phyloP scores from a whole-genome alignment of 2,329 filamentous ascomycete species.

The Aspergillaceae sp. region DNA sequence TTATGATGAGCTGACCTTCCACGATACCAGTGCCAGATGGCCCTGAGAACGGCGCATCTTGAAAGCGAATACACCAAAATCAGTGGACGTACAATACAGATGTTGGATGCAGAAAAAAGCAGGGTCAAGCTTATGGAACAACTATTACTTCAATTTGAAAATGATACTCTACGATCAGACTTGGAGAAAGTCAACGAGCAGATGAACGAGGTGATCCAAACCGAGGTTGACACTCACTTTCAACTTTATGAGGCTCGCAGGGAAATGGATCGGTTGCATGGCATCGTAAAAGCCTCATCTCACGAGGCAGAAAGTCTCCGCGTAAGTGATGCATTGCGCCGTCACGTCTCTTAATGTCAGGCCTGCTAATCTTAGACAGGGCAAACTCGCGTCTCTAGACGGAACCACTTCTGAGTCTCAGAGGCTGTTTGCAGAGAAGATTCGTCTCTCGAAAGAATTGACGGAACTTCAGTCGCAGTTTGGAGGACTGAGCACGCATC shows the following conservation, averaged over 20 bases:
- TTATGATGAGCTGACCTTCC: constrained; percentile 4
- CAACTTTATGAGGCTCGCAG: constrained; percentile 44
- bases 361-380: constrained; percentile 37
- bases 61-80: constrained; percentile 63
- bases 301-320: constrained; percentile 50
- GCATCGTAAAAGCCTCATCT: constrained; percentile 37
- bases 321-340: constrained; percentile 28
- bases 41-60: constrained; percentile 47
- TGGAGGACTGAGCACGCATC: constrained; percentile 53
- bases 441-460: constrained; percentile 53
- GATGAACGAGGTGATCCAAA: constrained; percentile 43
- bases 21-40: constrained; percentile 31
- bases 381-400: constrained; percentile 62
- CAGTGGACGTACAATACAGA: constrained; percentile 55
- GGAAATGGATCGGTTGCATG: constrained; percentile 30
- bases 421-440: constrained; percentile 59
- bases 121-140: constrained; percentile 61
- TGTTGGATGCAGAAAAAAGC: constrained; percentile 66
- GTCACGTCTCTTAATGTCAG: neutral
- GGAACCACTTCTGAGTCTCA: constrained; percentile 60
- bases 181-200: constrained; percentile 50
- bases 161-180: constrained; percentile 57
- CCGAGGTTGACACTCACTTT: constrained; percentile 32
- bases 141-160: constrained; percentile 66
- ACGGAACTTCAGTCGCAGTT: constrained; percentile 52